Evolutionary conservation across 768 basidiomycete species (phyloP).

Genomic region (Rhodotorula taiwanensis): DNA sequence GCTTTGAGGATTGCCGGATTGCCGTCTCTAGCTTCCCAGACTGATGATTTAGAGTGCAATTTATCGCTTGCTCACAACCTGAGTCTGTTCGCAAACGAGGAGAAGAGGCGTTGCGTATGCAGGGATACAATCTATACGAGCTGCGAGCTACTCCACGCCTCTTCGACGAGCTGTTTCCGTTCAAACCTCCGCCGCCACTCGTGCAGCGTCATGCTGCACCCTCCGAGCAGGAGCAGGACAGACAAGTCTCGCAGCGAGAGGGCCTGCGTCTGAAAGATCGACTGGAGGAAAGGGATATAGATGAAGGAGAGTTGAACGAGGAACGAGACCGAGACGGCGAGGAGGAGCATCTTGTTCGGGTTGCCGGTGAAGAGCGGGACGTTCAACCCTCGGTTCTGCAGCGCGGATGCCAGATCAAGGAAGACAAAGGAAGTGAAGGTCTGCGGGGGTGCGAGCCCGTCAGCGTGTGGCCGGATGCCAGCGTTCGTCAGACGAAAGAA

Average conservation of each 20-base stretch:
- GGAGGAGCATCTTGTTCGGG: constrained; percentile 84
- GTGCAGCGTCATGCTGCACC: constrained; percentile 33
- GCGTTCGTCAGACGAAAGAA: background rate
- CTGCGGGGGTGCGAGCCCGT: constrained; percentile 48
- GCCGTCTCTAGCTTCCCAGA: background rate
- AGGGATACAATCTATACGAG: constrained; percentile 18
- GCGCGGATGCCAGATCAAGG: constrained; percentile 87
- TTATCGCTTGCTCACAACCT: too few species aligned
- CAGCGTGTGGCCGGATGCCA: background rate
- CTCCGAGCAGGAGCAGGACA: constrained; percentile 61
- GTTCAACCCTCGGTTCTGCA: constrained; percentile 86
- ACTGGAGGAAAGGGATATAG: constrained; percentile 84
- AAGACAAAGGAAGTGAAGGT: constrained; percentile 96
- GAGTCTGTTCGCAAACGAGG: background rate
- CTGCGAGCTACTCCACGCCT: constrained; percentile 31
- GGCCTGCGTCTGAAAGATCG: constrained; percentile 86
- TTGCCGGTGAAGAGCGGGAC: constrained; percentile 56
- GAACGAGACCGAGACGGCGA: constrained; percentile 80
- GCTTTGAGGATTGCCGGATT: constrained; percentile 4
- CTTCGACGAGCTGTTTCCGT: constrained; percentile 16
- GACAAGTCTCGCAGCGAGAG: constrained; percentile 61
- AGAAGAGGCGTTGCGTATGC: too few species aligned
- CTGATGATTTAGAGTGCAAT: too few species aligned
- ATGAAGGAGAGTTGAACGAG: constrained; percentile 75
- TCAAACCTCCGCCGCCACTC: constrained; percentile 35